Percentiles rank a stretch among this genome's conserved stretches.
Conservation (phyloP, 495 filamentous ascomycete species). For the Penicillium silybi region DNA sequence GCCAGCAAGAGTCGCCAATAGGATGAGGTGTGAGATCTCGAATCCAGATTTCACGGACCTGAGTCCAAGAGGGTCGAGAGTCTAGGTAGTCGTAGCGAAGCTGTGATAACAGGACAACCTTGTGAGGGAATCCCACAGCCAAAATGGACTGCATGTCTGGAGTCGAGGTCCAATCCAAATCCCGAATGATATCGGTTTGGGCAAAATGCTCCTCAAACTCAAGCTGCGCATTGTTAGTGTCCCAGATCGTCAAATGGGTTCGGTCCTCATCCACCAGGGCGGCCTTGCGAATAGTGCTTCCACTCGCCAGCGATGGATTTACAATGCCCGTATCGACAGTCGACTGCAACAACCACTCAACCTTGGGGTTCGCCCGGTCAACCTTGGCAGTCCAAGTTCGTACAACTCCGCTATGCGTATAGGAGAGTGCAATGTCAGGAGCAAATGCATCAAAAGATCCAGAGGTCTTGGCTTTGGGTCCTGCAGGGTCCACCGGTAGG, state of each 20-base stretch:
- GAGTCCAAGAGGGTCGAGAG: slow-evolving; percentile 84
- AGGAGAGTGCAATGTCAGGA: slow-evolving; percentile 82
- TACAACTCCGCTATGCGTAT: slow-evolving; percentile 70
- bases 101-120: slow-evolving; percentile 80
- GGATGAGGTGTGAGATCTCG: slow-evolving; percentile 82
- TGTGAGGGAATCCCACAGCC: slow-evolving; percentile 83
- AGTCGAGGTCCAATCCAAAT: slow-evolving; percentile 93
- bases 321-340: slow-evolving; percentile 75
- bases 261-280: slow-evolving; percentile 71
- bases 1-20: slow-evolving; percentile 90
- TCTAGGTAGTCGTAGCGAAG: slow-evolving; percentile 93
- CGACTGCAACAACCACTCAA: slow-evolving; percentile 83
- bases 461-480: slow-evolving; percentile 64
- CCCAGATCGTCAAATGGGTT: slow-evolving; percentile 89
- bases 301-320: slow-evolving; percentile 74
- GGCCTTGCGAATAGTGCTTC: slow-evolving; percentile 81
- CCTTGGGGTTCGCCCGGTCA: slow-evolving; percentile 46
- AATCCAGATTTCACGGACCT: slow-evolving; percentile 77
- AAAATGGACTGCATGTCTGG: slow-evolving; percentile 88
- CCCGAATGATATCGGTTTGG: slow-evolving; percentile 68
- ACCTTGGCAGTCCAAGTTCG: slow-evolving; percentile 85
- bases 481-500: slow-evolving; percentile 86
- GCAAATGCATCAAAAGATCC: slow-evolving; percentile 86
- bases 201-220: slow-evolving; percentile 77
- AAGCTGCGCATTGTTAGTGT: slow-evolving; percentile 73